These are phyloP conservation scores for Tylopilus rubrobrunneus DNA, from an alignment of 768 basidiomycete genomes.

Conservation along the genomic window DNA sequence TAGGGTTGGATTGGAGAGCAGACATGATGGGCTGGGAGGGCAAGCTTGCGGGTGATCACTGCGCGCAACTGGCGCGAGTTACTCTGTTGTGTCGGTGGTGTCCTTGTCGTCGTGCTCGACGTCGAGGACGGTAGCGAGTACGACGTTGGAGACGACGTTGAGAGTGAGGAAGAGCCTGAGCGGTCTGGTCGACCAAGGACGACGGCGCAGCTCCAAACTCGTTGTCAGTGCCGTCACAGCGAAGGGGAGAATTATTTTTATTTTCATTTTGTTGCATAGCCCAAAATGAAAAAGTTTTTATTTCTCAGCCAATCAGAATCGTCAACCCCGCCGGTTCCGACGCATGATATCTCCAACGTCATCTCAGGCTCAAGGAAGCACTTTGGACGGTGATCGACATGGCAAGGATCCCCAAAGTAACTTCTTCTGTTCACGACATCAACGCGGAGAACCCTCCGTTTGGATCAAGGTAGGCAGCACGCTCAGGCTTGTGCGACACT, in stretches of 20 bases:
- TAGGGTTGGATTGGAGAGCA: constrained; percentile 31
- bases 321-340: too few species aligned
- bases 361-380: not conserved
- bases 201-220: not conserved
- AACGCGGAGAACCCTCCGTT: constrained; percentile 57
- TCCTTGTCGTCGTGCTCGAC: not conserved
- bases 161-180: not conserved
- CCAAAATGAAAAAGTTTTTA: too few species aligned
- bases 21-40: constrained; percentile 30
- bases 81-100: not conserved
- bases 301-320: not conserved
- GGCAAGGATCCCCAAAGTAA: constrained; percentile 30
- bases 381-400: not conserved
- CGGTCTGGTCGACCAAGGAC: not conserved
- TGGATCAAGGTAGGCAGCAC: constrained; percentile 57
- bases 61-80: not conserved
- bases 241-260: not conserved
- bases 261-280: not conserved
- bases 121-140: not conserved
- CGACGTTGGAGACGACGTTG: constrained; percentile 1
- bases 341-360: too few species aligned
- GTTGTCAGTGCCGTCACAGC: not conserved
- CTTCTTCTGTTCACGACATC: constrained; percentile 68
- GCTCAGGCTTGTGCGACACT: not conserved
- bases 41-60: not conserved